These are phyloP conservation scores for Cercospora beticola DNA, from an alignment of 2,329 filamentous ascomycete genomes.

Conservation along the genomic window DNA sequence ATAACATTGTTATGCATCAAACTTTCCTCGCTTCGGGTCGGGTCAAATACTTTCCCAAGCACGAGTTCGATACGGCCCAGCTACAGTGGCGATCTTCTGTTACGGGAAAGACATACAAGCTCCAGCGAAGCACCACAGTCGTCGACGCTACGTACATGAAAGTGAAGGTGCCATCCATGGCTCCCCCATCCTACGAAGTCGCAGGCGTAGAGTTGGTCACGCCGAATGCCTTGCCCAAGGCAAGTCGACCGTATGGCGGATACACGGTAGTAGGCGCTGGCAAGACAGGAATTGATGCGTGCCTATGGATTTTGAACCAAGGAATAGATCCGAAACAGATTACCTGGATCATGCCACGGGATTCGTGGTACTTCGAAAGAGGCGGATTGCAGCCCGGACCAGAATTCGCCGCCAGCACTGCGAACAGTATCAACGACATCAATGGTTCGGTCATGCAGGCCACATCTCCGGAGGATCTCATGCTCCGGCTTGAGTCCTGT, in stretches of 20 bases:
- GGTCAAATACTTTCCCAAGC: slow-evolving; percentile 22
- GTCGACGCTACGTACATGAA: slow-evolving; percentile 28
- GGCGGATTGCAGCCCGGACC: slow-evolving; percentile 10
- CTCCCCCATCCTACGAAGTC: slow-evolving; percentile 21
- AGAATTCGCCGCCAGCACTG: neutral
- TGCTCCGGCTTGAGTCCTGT: slow-evolving; percentile 10
- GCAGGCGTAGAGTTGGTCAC: slow-evolving; percentile 17
- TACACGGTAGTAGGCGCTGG: slow-evolving; percentile 27
- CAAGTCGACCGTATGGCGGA: slow-evolving; percentile 10
- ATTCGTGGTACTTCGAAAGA: slow-evolving; percentile 22
- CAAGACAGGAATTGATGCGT: slow-evolving; percentile 28
- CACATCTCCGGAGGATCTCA: slow-evolving; percentile 17
- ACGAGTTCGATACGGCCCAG: slow-evolving; percentile 21
- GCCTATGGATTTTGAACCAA: slow-evolving; percentile 22
- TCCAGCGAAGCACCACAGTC: slow-evolving; percentile 16
- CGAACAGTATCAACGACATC: neutral
- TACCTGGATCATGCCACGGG: slow-evolving; percentile 30
- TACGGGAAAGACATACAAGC: slow-evolving; percentile 14
- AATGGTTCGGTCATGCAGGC: slow-evolving; percentile 6
- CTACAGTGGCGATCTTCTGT: slow-evolving; percentile 16
- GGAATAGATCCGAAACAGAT: slow-evolving; percentile 18
- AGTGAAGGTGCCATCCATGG: slow-evolving; percentile 23
- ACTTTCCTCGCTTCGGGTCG: slow-evolving; percentile 24
- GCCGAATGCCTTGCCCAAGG: slow-evolving; percentile 17
- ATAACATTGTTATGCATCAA: slow-evolving; percentile 19